phyloP scores from a whole-genome alignment of 306 rosid species.

The Castanea sativa region DNA sequence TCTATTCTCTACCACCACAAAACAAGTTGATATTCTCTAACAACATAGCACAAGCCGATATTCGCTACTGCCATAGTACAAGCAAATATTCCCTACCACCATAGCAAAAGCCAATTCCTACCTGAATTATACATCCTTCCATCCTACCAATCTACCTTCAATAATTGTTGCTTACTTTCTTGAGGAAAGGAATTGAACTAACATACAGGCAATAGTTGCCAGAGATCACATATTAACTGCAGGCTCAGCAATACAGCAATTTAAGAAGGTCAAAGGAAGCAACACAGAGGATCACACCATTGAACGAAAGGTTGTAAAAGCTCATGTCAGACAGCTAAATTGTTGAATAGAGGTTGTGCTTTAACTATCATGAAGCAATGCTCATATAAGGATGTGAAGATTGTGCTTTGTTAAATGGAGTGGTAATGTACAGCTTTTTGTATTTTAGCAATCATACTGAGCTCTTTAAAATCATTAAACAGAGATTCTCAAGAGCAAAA shows the following conservation, averaged over 20 bases:
- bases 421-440: not conserved
- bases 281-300: not conserved
- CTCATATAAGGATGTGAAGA: not conserved
- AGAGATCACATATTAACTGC: not conserved
- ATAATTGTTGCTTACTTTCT: not conserved
- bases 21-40: not conserved
- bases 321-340: not conserved
- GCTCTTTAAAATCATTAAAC: not conserved
- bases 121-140: not conserved
- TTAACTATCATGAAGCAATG: not conserved
- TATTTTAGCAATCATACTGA: not conserved
- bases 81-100: not conserved
- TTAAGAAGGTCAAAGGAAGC: not conserved
- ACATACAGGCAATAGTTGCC: not conserved
- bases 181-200: not conserved
- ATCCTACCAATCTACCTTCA: not conserved
- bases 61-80: not conserved
- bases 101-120: not conserved
- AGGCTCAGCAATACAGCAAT: not conserved
- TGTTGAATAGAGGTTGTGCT: not conserved
- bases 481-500: not conserved
- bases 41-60: not conserved
- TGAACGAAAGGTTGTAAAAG: not conserved
- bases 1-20: not conserved
- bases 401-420: not conserved